phyloP scores from a whole-genome alignment of 768 basidiomycete genomes.

The Trichaptum fuscoviolaceum region DNA sequence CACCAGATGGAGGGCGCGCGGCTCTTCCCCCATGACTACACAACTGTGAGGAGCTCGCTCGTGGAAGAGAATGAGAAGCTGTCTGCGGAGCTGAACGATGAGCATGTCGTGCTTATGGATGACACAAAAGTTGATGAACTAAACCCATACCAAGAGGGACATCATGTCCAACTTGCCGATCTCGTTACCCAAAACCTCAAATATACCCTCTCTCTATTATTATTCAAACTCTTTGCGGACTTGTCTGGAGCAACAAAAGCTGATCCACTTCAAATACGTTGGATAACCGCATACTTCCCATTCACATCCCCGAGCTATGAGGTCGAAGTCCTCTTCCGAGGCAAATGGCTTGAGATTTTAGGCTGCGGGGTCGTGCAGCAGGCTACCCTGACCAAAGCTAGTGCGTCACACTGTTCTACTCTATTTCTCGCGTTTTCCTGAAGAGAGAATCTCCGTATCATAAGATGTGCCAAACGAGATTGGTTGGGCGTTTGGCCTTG shows the following conservation, averaged over 20 bases:
- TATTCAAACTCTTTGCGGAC: slow-evolving; percentile 76
- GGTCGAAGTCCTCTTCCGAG: slow-evolving; percentile 94
- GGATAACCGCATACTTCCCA: slow-evolving; percentile 98
- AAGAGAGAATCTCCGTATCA: slow-evolving; percentile 11
- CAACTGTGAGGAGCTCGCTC: slow-evolving; percentile 33
- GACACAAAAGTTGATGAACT: slow-evolving; percentile 62
- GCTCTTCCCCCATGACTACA: slow-evolving; percentile 60
- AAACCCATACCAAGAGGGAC: slow-evolving; percentile 78
- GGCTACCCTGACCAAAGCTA: slow-evolving; percentile 79
- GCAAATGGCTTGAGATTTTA: slow-evolving; percentile 95
- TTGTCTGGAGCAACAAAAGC: slow-evolving; percentile 42
- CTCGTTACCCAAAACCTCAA: slow-evolving; percentile 84
- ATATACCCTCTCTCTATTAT: slow-evolving; percentile 79
- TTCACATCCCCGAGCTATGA: slow-evolving; percentile 98
- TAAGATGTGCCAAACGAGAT: slow-evolving; percentile 76
- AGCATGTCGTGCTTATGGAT: slow-evolving; percentile 86
- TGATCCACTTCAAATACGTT: slow-evolving; percentile 81
- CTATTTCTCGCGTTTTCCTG: background rate
- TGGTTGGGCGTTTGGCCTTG: slow-evolving; percentile 98
- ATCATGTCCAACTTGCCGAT: slow-evolving; percentile 68
- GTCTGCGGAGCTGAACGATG: slow-evolving; percentile 49
- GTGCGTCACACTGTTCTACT: slow-evolving; percentile 40
- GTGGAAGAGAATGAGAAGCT: slow-evolving; percentile 67
- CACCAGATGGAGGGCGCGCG: slow-evolving; percentile 97
- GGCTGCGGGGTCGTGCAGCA: slow-evolving; percentile 92